Conservation (phyloP, 495 filamentous ascomycete genomes). For the Lindgomyces ingoldianus region DNA sequence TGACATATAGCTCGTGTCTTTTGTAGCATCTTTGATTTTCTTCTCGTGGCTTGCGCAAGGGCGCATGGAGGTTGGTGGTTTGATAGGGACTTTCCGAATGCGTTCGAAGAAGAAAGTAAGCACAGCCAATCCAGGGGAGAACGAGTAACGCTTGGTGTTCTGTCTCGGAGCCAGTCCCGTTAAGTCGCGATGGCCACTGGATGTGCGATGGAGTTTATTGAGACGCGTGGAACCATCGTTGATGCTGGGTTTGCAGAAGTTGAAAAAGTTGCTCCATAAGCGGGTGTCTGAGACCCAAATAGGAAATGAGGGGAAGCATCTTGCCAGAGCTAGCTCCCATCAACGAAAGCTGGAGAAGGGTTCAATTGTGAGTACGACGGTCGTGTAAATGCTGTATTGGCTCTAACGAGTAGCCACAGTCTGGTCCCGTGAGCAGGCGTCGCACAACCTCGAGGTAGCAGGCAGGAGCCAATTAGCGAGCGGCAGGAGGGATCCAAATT, state of each 20-base stretch:
- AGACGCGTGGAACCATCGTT: not conserved
- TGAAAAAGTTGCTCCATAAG: not conserved
- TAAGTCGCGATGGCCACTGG: too few relatives aligned
- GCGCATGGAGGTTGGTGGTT: not conserved
- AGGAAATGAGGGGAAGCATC: not conserved
- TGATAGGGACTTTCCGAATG: not conserved
- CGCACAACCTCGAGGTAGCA: not conserved
- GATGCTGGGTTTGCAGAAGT: not conserved
- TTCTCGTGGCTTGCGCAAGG: not conserved
- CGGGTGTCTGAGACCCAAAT: not conserved
- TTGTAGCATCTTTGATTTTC: not conserved
- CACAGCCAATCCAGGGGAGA: not conserved
- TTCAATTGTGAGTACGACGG: not conserved
- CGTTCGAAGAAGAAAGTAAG: too few relatives aligned
- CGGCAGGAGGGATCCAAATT: constrained; percentile 14
- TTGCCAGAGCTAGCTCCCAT: not conserved
- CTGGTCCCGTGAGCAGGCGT: constrained; percentile 29
- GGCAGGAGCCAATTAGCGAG: constrained; percentile 24
- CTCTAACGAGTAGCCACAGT: not conserved
- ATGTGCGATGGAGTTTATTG: not conserved
- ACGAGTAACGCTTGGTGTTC: not conserved
- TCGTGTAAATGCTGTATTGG: not conserved
- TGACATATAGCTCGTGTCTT: not conserved
- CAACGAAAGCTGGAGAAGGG: not conserved
- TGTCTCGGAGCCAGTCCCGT: not conserved